Evolutionary conservation across 805 yeast genomes (phyloP).

Genomic region (Starmerella asiatica): DNA sequence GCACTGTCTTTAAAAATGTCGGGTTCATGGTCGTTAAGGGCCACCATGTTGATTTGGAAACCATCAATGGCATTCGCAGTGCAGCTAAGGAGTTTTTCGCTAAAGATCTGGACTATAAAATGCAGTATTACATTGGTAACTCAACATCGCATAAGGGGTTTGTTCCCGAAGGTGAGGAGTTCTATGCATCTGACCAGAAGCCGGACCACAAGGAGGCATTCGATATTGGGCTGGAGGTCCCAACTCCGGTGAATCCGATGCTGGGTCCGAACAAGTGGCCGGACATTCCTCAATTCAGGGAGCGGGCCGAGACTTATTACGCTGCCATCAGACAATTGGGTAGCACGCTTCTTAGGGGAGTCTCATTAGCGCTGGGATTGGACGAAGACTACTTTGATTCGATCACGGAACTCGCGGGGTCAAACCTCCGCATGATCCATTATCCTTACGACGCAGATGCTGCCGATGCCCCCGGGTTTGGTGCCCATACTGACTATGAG

Average conservation of each 20-base stretch:
- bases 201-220: constrained; percentile 52
- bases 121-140: constrained; percentile 34
- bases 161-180: constrained; percentile 15
- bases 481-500: constrained; percentile 50
- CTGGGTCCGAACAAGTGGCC: constrained; percentile 51
- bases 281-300: constrained; percentile 35
- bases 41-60: constrained; percentile 22
- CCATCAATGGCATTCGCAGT: constrained; percentile 27
- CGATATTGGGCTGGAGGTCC: constrained; percentile 34
- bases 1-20: constrained; percentile 40
- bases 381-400: constrained; percentile 29
- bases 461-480: constrained; percentile 36
- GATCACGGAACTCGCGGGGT: neutral
- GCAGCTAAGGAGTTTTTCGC: constrained; percentile 34
- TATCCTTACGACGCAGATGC: constrained; percentile 31
- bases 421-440: constrained; percentile 39
- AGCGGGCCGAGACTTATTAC: constrained; percentile 33
- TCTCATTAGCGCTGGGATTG: constrained; percentile 45
- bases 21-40: constrained; percentile 42
- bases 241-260: constrained; percentile 23
- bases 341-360: constrained; percentile 32
- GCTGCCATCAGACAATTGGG: constrained; percentile 35
- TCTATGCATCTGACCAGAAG: neutral
- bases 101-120: constrained; percentile 35
- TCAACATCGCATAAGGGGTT: constrained; percentile 34